Percentiles rank a stretch among this genome's conserved stretches.
Conservation (phyloP, 305 asterid species). For the Solanum hybrid region DNA sequence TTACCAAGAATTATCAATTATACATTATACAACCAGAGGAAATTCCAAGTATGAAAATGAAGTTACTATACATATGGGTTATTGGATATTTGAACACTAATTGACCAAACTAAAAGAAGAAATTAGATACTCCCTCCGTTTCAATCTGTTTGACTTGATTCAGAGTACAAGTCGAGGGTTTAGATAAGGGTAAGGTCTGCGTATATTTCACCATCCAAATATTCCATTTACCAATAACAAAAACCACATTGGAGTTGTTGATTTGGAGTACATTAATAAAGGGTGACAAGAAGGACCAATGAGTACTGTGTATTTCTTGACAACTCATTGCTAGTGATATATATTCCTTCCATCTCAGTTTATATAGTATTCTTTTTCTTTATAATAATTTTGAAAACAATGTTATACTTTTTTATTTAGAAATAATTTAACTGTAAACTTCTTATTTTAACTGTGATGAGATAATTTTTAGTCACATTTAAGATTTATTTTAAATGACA, state of each 20-base stretch:
- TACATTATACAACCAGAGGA: background rate
- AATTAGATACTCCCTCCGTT: background rate
- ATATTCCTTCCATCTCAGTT: background rate
- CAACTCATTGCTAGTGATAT: background rate
- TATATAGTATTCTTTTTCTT: background rate
- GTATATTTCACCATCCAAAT: background rate
- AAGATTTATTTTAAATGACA: background rate
- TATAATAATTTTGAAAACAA: background rate
- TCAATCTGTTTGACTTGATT: background rate
- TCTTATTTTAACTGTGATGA: too few relatives aligned
- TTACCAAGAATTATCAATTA: background rate
- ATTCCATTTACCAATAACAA: background rate
- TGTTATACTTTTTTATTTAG: background rate
- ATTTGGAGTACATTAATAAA: background rate
- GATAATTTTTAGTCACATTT: background rate
- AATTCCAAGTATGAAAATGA: background rate
- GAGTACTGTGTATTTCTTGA: background rate
- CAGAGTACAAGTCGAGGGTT: background rate
- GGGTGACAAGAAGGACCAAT: background rate
- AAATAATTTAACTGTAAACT: background rate
- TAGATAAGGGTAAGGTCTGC: too few relatives aligned
- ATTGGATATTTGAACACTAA: background rate
- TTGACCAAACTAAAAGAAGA: background rate
- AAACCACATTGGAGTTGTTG: background rate
- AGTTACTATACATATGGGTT: background rate